phyloP scores from a whole-genome alignment of 1,284 basidiomycete species.

The Somion occarium region DNA sequence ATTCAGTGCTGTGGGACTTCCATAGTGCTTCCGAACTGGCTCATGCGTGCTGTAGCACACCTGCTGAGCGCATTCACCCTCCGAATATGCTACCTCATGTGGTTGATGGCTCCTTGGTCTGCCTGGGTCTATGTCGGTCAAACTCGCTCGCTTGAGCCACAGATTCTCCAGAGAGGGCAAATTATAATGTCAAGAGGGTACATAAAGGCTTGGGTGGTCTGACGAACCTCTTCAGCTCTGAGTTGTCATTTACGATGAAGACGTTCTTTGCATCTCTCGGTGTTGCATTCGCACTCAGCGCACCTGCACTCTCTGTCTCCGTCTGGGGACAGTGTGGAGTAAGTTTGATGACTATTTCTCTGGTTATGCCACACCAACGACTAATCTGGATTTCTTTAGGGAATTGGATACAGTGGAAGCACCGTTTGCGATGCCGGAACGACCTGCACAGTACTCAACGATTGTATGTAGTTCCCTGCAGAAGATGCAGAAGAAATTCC shows the following conservation, averaged over 20 bases:
- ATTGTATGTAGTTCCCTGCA: constrained; percentile 16
- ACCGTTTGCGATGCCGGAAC: constrained; percentile 25
- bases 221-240: background rate
- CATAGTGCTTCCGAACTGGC: background rate
- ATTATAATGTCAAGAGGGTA: background rate
- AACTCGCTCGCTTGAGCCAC: background rate
- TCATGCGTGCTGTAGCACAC: background rate
- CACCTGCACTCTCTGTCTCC: constrained; percentile 22
- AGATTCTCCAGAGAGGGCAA: background rate
- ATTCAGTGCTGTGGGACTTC: background rate
- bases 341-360: constrained; percentile 8
- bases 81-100: background rate
- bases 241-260: constrained; percentile 16
- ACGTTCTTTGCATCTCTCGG: constrained; percentile 20
- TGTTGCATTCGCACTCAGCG: constrained; percentile 22
- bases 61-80: background rate
- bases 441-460: constrained; percentile 21
- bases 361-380: background rate
- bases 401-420: constrained; percentile 24
- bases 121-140: background rate
- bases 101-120: background rate
- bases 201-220: background rate
- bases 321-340: constrained; percentile 31
- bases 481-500: background rate
- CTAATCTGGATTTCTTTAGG: constrained; percentile 14